A percentile compares a stretch with the other conserved stretches of the same genome.
These are phyloP conservation scores for Solanum dulcamara DNA, from an alignment of 257 asterid species.

Conservation along the genomic window DNA sequence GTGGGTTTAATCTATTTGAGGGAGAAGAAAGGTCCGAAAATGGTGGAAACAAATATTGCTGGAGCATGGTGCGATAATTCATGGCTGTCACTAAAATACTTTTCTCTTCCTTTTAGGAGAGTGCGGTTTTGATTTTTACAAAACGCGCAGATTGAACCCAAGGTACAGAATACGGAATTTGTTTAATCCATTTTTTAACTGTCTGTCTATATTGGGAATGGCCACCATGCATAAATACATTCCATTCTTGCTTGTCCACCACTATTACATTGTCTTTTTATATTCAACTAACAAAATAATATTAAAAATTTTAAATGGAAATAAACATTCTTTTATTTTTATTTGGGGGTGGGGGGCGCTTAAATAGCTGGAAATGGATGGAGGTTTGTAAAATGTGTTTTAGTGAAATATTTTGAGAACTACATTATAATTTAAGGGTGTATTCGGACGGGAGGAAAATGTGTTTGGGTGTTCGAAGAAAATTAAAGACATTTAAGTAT, in stretches of 20 bases:
- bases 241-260: background rate
- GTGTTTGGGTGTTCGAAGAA: no score
- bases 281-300: background rate
- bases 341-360: background rate
- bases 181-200: background rate
- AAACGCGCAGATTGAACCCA: background rate
- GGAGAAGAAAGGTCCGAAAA: constrained; percentile 21
- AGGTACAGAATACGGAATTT: background rate
- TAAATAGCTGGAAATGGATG: background rate
- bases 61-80: constrained; percentile 36
- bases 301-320: background rate
- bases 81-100: constrained; percentile 27
- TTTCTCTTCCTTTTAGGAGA: background rate
- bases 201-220: background rate
- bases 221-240: background rate
- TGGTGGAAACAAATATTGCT: constrained; percentile 34
- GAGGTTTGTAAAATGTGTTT: background rate
- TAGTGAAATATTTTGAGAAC: background rate
- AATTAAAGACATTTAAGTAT: no score
- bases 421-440: background rate
- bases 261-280: background rate
- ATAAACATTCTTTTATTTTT: background rate
- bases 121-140: background rate
- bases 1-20: background rate
- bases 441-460: no score